Percentiles rank a stretch among this genome's conserved stretches.
Evolutionary conservation across 2,329 filamentous ascomycete genomes (phyloP).

Genomic region (Aaosphaeria pasadenensis): DNA sequence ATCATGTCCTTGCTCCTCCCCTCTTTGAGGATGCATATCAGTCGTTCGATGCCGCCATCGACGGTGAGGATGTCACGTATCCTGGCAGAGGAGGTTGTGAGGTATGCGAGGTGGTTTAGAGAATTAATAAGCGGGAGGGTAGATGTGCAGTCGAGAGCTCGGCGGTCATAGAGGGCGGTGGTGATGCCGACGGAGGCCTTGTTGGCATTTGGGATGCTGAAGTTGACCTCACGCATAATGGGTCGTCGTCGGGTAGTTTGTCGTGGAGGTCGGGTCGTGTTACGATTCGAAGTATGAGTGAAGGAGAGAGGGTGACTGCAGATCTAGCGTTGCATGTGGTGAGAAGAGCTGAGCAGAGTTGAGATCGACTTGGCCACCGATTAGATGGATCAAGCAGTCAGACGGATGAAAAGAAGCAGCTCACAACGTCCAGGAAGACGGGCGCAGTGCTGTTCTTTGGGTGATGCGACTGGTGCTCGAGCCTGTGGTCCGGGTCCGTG

Average conservation of each 20-base stretch:
- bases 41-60: conserved; percentile 94
- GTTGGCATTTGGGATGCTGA: conserved; percentile 98
- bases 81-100: conserved; percentile 94
- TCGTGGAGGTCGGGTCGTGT: conserved; percentile 3
- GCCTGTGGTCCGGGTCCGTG: not conserved
- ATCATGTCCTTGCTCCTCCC: conserved; percentile 97
- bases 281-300: conserved; percentile 2
- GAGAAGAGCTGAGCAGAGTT: conserved; percentile 11
- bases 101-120: conserved; percentile 95
- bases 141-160: conserved; percentile 96
- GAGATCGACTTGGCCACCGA: conserved; percentile 7
- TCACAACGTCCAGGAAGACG: not conserved
- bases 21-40: conserved; percentile 97
- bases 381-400: conserved; percentile 12
- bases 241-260: conserved; percentile 10
- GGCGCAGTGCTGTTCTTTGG: conserved; percentile 3
- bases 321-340: conserved; percentile 32
- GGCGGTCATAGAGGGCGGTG: conserved; percentile 94
- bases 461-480: conserved; percentile 1
- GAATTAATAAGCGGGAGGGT: conserved; percentile 98
- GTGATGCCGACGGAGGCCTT: conserved; percentile 99
- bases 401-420: not conserved
- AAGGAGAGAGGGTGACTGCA: conserved; percentile 23
- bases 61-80: conserved; percentile 97
- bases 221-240: conserved; percentile 98